Conservation (phyloP, 83 land plant species). For the Diphasiastrum complanatum region DNA sequence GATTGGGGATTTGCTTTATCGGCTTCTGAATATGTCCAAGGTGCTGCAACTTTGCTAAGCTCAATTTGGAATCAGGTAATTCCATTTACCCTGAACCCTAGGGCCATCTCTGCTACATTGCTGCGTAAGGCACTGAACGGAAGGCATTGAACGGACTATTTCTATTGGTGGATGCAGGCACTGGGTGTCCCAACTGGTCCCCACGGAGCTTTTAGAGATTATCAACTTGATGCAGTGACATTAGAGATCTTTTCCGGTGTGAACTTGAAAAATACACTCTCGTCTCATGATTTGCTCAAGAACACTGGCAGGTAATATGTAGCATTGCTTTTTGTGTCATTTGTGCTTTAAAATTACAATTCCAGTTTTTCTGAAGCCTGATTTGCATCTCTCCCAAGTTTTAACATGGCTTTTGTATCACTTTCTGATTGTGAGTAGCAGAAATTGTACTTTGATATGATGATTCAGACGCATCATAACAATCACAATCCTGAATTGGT, state of each 20-base stretch:
- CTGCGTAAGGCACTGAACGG: background rate
- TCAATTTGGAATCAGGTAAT: slow-evolving; percentile 69
- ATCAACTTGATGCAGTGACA: slow-evolving; percentile 89
- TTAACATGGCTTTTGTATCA: too few relatives aligned
- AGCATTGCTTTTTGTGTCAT: background rate
- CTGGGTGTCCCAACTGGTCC: slow-evolving; percentile 85
- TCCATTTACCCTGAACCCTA: background rate
- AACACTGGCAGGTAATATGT: slow-evolving; percentile 65
- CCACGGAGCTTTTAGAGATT: slow-evolving; percentile 96
- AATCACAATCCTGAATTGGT: too few relatives aligned
- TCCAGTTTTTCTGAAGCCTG: too few relatives aligned
- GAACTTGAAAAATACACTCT: slow-evolving; percentile 31
- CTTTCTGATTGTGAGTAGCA: too few relatives aligned
- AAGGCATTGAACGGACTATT: background rate
- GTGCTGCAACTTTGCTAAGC: slow-evolving; percentile 76
- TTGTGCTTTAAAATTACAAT: too few relatives aligned
- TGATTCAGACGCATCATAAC: too few relatives aligned
- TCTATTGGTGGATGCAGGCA: slow-evolving; percentile 41
- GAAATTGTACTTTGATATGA: too few relatives aligned
- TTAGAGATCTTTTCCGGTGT: slow-evolving; percentile 48
- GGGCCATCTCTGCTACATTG: background rate
- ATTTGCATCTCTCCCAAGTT: too few relatives aligned
- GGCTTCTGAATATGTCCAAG: slow-evolving; percentile 58
- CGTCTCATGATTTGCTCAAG: slow-evolving; percentile 40
- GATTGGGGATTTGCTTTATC: slow-evolving; percentile 65